A percentile compares a stretch with the other conserved stretches of the same genome.
Evolutionary conservation across 768 basidiomycete species (phyloP).

Genomic region (Lentinula guzmanii): DNA sequence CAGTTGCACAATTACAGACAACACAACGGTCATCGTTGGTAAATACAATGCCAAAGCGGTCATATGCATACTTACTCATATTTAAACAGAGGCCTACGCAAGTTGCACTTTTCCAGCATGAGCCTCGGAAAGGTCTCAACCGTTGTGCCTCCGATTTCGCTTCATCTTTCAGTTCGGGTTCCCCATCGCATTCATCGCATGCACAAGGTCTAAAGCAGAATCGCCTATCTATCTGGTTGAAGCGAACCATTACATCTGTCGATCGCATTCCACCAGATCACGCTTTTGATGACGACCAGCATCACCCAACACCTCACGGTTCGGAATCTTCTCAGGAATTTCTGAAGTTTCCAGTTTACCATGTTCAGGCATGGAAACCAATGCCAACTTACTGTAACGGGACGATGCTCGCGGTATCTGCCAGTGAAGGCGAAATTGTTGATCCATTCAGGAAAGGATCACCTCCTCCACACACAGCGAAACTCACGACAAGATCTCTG

Average conservation of each 20-base stretch:
- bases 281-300: no score
- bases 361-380: neutral
- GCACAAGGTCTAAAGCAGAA: no score
- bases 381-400: neutral
- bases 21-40: no score
- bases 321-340: neutral
- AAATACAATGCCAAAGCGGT: no score
- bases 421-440: constrained; percentile 8
- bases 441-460: constrained; percentile 5
- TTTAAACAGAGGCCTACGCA: neutral
- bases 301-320: neutral
- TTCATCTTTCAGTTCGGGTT: no score
- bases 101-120: neutral
- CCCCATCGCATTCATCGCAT: no score
- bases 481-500: no score
- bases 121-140: neutral
- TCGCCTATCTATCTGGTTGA: no score
- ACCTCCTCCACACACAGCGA: neutral
- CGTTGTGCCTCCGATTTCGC: neutral
- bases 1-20: no score
- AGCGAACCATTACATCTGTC: no score
- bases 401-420: neutral
- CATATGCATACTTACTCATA: neutral
- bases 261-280: no score
- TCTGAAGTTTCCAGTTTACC: neutral